Evolutionary conservation across 2,329 filamentous ascomycete genomes (phyloP).

Genomic region (Thermothelomyces thermophilus): DNA sequence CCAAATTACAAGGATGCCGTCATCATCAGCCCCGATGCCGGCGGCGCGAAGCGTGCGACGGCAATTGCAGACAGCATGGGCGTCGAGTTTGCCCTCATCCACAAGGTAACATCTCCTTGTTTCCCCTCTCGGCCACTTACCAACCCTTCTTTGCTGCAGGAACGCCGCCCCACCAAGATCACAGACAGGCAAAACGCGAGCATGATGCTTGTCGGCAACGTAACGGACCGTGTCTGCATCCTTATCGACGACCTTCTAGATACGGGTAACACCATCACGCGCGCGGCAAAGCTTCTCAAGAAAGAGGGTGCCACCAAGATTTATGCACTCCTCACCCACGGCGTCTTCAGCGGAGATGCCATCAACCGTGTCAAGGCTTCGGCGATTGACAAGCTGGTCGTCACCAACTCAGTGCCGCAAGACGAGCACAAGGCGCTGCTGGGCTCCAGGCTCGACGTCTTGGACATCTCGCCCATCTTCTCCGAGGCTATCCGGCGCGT

Average conservation of each 20-base stretch:
- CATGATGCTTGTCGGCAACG: conserved; percentile 78
- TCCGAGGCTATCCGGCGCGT: conserved; percentile 93
- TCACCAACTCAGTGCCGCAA: conserved; percentile 93
- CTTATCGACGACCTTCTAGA: conserved; percentile 92
- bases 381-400: conserved; percentile 84
- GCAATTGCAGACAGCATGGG: conserved; percentile 89
- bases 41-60: conserved; percentile 91
- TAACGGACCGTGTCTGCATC: conserved; percentile 67
- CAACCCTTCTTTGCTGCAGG: conserved; percentile 29
- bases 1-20: conserved; percentile 80
- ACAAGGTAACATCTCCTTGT: conserved; percentile 63
- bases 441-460: conserved; percentile 83
- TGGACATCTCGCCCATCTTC: conserved; percentile 88
- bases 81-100: conserved; percentile 94
- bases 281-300: conserved; percentile 93
- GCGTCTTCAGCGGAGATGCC: conserved; percentile 89
- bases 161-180: conserved; percentile 60
- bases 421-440: conserved; percentile 64
- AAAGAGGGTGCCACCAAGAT: conserved; percentile 89
- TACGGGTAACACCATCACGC: conserved; percentile 94
- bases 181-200: conserved; percentile 70
- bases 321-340: conserved; percentile 89
- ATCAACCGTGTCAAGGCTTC: conserved; percentile 92
- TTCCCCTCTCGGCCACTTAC: conserved; percentile 28
- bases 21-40: conserved; percentile 92